A percentile compares a stretch with the other conserved stretches of the same genome.
Conservation (phyloP, 2,329 filamentous ascomycete species). For the Aureobasidium pullulans region DNA sequence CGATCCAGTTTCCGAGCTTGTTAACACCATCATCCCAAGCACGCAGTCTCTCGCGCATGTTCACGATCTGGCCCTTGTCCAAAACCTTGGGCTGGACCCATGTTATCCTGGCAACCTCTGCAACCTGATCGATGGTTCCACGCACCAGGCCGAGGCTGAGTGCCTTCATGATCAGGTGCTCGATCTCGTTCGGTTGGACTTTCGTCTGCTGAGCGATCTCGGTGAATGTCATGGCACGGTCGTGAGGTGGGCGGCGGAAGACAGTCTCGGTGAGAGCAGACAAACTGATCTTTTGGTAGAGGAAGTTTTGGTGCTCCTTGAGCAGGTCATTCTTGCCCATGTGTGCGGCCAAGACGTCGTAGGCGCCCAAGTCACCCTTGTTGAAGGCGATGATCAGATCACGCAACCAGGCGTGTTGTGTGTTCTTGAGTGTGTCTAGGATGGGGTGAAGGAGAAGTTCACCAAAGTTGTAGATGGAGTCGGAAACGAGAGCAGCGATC, state of each 20-base stretch:
- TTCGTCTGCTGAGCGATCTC: slow-evolving; percentile 90
- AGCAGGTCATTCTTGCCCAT: slow-evolving; percentile 75
- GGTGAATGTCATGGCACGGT: slow-evolving; percentile 85
- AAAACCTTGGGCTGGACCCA: slow-evolving; percentile 99
- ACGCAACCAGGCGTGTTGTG: slow-evolving; percentile 77
- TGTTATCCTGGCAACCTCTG: slow-evolving; percentile 86
- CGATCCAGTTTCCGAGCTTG: slow-evolving; percentile 93
- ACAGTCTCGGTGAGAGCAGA: slow-evolving; percentile 91
- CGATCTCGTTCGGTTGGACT: slow-evolving; percentile 83
- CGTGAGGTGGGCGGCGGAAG: slow-evolving; percentile 90
- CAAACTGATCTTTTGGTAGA: slow-evolving; percentile 98
- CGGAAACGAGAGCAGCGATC: slow-evolving; percentile 85
- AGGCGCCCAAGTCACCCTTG: slow-evolving; percentile 81
- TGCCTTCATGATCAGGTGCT: slow-evolving; percentile 99
- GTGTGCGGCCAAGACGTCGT: slow-evolving; percentile 64
- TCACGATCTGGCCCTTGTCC: slow-evolving; percentile 89
- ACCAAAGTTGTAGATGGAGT: slow-evolving; percentile 98
- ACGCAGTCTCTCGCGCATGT: slow-evolving; percentile 77
- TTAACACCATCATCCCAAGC: slow-evolving; percentile 98
- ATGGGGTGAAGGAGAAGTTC: slow-evolving; percentile 97
- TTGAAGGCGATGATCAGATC: slow-evolving; percentile 98
- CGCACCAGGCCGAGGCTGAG: slow-evolving; percentile 81
- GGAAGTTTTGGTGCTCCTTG: slow-evolving; percentile 68
- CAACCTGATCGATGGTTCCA: slow-evolving; percentile 94
- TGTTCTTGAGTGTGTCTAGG: slow-evolving; percentile 71